Evolutionary conservation across 331 rosid genomes (phyloP).

Genomic region (Rosa hybrid): DNA sequence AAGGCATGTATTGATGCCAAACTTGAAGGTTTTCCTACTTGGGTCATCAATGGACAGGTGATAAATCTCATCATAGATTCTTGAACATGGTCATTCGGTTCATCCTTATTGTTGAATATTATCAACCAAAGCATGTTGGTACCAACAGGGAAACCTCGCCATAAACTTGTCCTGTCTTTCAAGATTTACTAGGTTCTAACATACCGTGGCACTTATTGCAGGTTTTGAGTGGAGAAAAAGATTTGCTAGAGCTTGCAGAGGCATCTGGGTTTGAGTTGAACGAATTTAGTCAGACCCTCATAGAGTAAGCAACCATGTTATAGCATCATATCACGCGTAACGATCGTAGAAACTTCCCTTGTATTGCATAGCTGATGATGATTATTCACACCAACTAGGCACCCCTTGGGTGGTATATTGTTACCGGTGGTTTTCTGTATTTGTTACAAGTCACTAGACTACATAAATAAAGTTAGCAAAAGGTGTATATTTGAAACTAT

Average conservation of each 20-base stretch:
- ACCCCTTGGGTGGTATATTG: neutral
- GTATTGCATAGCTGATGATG: neutral
- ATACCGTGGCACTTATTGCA: slow-evolving; percentile 32
- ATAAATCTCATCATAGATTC: slow-evolving; percentile 14
- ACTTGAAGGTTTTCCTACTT: slow-evolving; percentile 88
- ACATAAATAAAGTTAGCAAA: neutral
- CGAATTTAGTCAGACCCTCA: slow-evolving; percentile 42
- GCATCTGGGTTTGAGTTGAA: slow-evolving; percentile 46
- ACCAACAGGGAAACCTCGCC: neutral
- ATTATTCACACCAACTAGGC: neutral
- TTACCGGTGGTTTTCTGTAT: neutral
- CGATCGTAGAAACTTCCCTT: neutral
- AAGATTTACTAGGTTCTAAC: slow-evolving; percentile 23
- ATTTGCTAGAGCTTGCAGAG: slow-evolving; percentile 64
- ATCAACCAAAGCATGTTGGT: neutral
- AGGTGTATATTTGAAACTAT: neutral
- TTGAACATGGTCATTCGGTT: neutral
- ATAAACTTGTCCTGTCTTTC: neutral
- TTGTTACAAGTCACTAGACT: no score
- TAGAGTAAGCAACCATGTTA: slow-evolving; percentile 17
- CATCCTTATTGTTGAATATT: neutral
- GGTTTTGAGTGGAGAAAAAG: slow-evolving; percentile 72
- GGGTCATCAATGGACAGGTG: slow-evolving; percentile 90
- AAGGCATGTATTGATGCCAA: slow-evolving; percentile 62
- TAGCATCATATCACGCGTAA: neutral